Evolutionary conservation across 768 basidiomycete genomes (phyloP), one percentile per base, ranked within the genome.

Genomic region (Naganishia onofrii): DNA sequence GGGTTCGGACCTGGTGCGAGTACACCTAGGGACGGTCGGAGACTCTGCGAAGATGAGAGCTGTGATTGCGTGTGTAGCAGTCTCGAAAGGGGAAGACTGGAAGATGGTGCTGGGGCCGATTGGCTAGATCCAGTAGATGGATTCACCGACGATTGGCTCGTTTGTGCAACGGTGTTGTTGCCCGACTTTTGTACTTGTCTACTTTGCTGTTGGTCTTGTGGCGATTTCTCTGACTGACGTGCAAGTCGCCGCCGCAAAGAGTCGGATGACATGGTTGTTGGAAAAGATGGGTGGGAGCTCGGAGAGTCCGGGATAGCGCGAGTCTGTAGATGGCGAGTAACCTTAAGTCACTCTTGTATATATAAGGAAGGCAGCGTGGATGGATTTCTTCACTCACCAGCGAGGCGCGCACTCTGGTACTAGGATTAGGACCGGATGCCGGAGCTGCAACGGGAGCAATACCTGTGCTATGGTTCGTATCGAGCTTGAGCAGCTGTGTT

Each of bases 51-150:
- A 9, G 60, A 63, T 10, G 60, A 63, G 17, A 63, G 60, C 29
- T 63, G 36, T 2, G 60, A 63, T 44, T 63, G 60, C 23, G 60
- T 63, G 19, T 63, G 60, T 42, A 63, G 60, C 23, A 63, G 60
- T 44, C 60, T 42, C 19, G 60, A 63, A 13, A 63, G 60, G 6
- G 60, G 60, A n/a, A 63, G 28, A 26, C 42, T 7, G 26, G 60
- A 63, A 7, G 60, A 42, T 10, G 60, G 2, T 26, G 60, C 36
- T 42, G 38, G 38, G 6, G 36, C 60, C 2, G 15, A n/a, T 28
- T 63, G 21, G 13, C 38, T n/a, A 12, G 60, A 44, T 3, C 60
- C 38, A 42, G 2, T 46, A 23, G 23, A 17, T 26, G 48, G 48
- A n/a, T 26, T 51, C 21, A n/a, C 12, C 4, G 48, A 51, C 6